Conservation (phyloP, 2,329 filamentous ascomycete genomes). For the Emydomyces testavorans region DNA sequence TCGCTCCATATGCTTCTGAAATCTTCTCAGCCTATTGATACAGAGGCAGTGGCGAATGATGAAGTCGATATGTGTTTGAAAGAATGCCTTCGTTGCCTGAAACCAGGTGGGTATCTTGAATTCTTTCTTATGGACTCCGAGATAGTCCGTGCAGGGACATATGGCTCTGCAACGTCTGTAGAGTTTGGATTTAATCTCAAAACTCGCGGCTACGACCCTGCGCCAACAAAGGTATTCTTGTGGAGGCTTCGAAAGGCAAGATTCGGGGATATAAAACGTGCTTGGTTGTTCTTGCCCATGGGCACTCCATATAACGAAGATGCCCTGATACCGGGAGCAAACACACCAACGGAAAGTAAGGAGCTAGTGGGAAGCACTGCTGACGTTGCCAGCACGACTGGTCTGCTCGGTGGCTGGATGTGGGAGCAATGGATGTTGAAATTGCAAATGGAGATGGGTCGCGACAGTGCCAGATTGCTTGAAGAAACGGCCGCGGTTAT, state of each 20-base stretch:
- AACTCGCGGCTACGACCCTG: slow-evolving; percentile 79
- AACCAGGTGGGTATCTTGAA: slow-evolving; percentile 85
- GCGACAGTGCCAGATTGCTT: slow-evolving; percentile 44
- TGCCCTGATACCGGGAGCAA: slow-evolving; percentile 20
- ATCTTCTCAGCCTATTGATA: slow-evolving; percentile 43
- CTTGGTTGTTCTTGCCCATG: slow-evolving; percentile 83
- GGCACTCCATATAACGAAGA: slow-evolving; percentile 35
- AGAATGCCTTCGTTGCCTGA: slow-evolving; percentile 83
- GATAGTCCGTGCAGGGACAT: slow-evolving; percentile 70
- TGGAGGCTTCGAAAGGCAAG: slow-evolving; percentile 60
- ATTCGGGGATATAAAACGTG: slow-evolving; percentile 69
- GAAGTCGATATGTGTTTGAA: slow-evolving; percentile 77
- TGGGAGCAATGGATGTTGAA: slow-evolving; percentile 97
- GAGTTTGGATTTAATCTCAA: slow-evolving; percentile 87
- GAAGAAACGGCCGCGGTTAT: slow-evolving; percentile 47
- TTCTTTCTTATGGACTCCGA: slow-evolving; percentile 84
- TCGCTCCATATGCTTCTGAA: slow-evolving; percentile 78
- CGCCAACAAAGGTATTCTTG: slow-evolving; percentile 71
- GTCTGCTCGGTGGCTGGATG: slow-evolving; percentile 72
- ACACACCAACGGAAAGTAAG: slow-evolving; percentile 44
- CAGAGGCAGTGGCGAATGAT: slow-evolving; percentile 54
- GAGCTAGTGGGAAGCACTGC: slow-evolving; percentile 54
- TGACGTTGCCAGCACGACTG: slow-evolving; percentile 62
- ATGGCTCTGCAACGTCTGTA: slow-evolving; percentile 69
- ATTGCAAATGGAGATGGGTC: slow-evolving; percentile 73